A percentile compares a stretch with the other conserved stretches of the same genome.
Conservation (phyloP, 306 rosid species). For the Sicyos edulis region DNA sequence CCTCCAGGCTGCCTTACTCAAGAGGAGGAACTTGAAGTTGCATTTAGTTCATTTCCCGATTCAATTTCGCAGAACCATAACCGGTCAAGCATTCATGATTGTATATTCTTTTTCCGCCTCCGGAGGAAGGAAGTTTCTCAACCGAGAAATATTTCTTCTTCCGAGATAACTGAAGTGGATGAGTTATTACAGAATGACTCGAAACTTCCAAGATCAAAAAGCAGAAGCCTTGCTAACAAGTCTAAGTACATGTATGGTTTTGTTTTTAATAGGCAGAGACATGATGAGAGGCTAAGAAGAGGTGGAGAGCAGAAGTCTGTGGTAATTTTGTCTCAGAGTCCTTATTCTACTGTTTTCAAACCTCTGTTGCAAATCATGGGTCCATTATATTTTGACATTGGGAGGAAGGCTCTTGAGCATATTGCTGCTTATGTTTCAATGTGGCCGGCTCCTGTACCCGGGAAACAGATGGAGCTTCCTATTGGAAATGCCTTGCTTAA, state of each 20-base stretch:
- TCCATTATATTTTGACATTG: conserved; percentile 80
- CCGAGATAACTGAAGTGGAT: conserved; percentile 35
- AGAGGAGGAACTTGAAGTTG: conserved; percentile 79
- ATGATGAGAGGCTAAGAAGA: conserved; percentile 83
- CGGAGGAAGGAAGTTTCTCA: conserved; percentile 40
- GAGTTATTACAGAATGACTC: conserved; percentile 31
- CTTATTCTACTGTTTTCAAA: conserved; percentile 74
- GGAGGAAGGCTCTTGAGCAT: conserved; percentile 86
- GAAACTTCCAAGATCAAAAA: conserved; percentile 32
- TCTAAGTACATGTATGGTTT: conserved; percentile 75
- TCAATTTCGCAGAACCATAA: conserved; percentile 84
- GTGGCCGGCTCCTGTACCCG: conserved; percentile 81
- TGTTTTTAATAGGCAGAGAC: conserved; percentile 91
- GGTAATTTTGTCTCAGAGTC: conserved; percentile 64
- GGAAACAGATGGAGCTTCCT: conserved; percentile 84
- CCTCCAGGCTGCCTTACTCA: conserved; percentile 64
- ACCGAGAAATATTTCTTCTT: conserved; percentile 30
- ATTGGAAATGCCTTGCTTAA: conserved; percentile 80
- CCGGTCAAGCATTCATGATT: conserved; percentile 79
- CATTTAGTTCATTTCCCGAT: conserved; percentile 79
- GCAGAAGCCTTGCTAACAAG: conserved; percentile 21
- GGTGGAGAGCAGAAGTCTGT: conserved; percentile 99
- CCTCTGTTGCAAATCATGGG: conserved; percentile 92
- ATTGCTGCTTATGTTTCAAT: conserved; percentile 78
- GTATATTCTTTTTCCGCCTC: conserved; percentile 77